A percentile compares a stretch with the other conserved stretches of the same genome.
phyloP scores from a whole-genome alignment of 1,284 basidiomycete genomes.

The Rhodotorula mucilaginosa region DNA sequence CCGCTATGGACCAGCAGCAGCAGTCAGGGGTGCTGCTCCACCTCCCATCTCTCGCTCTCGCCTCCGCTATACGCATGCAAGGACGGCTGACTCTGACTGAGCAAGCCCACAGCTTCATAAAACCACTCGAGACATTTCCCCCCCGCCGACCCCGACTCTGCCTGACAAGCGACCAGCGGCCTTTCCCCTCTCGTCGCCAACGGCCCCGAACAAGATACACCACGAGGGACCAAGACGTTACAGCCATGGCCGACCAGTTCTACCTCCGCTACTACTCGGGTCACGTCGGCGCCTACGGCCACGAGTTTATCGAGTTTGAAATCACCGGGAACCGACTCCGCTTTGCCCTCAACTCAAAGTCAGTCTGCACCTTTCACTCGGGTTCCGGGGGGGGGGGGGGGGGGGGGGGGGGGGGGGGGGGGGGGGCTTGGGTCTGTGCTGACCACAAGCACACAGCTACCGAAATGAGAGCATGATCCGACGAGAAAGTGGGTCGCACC shows the following conservation, averaged over 20 bases:
- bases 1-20: too few species aligned
- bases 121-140: too few species aligned
- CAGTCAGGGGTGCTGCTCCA: not conserved
- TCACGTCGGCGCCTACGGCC: constrained; percentile 91
- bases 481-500: constrained; percentile 81
- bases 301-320: constrained; percentile 98
- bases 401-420: too few species aligned
- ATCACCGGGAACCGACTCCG: constrained; percentile 92
- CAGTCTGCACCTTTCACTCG: not conserved
- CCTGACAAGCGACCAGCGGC: too few species aligned
- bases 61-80: not conserved
- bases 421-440: too few species aligned
- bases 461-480: constrained; percentile 93
- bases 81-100: too few species aligned
- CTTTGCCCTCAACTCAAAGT: constrained; percentile 98
- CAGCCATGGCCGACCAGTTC: constrained; percentile 36
- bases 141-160: too few species aligned
- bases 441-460: constrained; percentile 55
- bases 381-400: too few species aligned
- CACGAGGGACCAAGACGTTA: too few species aligned
- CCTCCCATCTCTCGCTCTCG: not conserved
- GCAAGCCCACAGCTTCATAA: too few species aligned
- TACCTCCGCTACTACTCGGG: constrained; percentile 60
- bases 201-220: too few species aligned
- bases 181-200: too few species aligned